Base-by-base conservation (phyloP, 169 alveolate genomes). In the Plasmodium coatneyi region DNA sequence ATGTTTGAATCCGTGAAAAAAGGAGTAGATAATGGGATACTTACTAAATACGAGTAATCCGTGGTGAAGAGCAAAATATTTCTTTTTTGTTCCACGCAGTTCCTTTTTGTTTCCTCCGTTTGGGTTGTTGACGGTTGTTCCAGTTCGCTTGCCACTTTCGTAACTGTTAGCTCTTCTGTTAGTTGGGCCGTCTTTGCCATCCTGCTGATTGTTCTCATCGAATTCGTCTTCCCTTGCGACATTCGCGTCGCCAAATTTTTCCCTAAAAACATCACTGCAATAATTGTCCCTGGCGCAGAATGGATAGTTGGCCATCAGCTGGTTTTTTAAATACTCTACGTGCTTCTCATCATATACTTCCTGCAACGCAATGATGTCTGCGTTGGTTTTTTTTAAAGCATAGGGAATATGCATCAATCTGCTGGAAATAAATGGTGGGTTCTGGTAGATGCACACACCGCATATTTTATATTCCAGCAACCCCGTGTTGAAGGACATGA, bases 321-420 rank as follows among this genome's bases (percentile, higher is more conserved):
- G 92, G 72, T 90, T 96, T 60, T 95, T 86, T 66, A 97, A 92
- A 90, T 95, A 97, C 84, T 96, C 97, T 19, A 97, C 97, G 92
- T 97, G 99, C 34, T 92, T 60, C 46, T 95, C 97, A 74, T 95
- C 97, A 66, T 97, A 97, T 28, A 97, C 98, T 81, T 97, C 99
- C 83, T 97, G 99, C 54, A 97, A 95, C 43, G 98, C 98, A 49
- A 97, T 96, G 39, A 97, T 96, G 95, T 97, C 98, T 76, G 98
- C 98, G 83, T 96, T 95, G 2, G 97, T 96, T 83, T 92, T 93
- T 82, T 97, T 74, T 79, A 97, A 76, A 32, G 98, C 98, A 71
- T 92, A 96, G 54, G 98, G 98, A 56, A 97, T 96, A 83, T 97
- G 98, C 32, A 81, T 86, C 28, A 97, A 95, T 28, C 99, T 93